A percentile compares a stretch with the other conserved stretches of the same genome.
phyloP scores from a whole-genome alignment of 2,329 filamentous ascomycete species.

The Venturiaceae sp. region DNA sequence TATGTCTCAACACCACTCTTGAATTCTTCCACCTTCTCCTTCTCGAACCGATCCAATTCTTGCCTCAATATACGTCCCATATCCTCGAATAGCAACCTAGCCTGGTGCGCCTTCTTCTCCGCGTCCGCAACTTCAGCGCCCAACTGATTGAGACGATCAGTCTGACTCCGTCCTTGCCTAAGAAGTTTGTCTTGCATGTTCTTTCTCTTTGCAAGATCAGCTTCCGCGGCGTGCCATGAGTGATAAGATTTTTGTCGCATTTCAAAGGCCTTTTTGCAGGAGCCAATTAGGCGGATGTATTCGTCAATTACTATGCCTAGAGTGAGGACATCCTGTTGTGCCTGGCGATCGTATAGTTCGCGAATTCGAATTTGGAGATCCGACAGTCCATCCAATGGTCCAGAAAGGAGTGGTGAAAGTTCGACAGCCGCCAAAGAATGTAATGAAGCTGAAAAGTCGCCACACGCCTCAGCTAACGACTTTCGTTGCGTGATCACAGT shows the following conservation, averaged over 20 bases:
- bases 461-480: conserved; percentile 84
- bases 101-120: conserved; percentile 86
- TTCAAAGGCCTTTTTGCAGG: conserved; percentile 83
- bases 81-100: conserved; percentile 84
- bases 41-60: conserved; percentile 89
- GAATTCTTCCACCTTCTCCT: conserved; percentile 97
- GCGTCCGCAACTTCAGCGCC: conserved; percentile 90
- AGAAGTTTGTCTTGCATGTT: conserved; percentile 87
- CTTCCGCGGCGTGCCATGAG: conserved; percentile 84
- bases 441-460: conserved; percentile 88
- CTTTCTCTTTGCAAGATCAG: conserved; percentile 84
- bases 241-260: conserved; percentile 95
- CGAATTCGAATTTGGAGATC: conserved; percentile 89
- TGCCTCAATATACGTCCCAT: conserved; percentile 90
- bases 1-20: conserved; percentile 98
- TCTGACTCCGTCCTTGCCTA: conserved; percentile 87
- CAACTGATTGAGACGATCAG: conserved; percentile 88
- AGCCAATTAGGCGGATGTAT: conserved; percentile 92
- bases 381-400: conserved; percentile 81
- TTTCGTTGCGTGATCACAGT: conserved; percentile 87
- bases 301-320: conserved; percentile 97
- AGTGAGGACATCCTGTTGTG: conserved; percentile 91
- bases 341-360: conserved; percentile 92
- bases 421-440: conserved; percentile 89
- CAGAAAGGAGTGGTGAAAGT: conserved; percentile 77